A percentile compares a stretch with the other conserved stretches of the same genome.
Conservation (phyloP, 2,329 filamentous ascomycete species). For the Neofusicoccum sp. region DNA sequence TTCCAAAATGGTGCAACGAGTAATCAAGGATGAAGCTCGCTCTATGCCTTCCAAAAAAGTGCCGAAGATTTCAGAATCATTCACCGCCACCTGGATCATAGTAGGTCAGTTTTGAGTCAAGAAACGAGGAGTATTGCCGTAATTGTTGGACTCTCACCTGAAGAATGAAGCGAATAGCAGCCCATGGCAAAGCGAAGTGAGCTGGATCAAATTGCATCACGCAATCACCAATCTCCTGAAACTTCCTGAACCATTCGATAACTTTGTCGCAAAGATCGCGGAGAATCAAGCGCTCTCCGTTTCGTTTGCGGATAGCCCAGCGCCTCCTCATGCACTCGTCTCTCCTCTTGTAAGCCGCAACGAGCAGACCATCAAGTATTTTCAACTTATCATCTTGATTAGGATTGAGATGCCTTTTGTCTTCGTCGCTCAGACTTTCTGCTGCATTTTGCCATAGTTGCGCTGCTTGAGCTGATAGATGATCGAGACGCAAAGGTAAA, state of each 20-base stretch:
- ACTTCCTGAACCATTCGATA: slow-evolving; percentile 30
- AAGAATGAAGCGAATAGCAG: slow-evolving; percentile 35
- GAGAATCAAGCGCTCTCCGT: slow-evolving; percentile 26
- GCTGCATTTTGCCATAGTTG: no score
- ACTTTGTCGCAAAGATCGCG: slow-evolving; percentile 36
- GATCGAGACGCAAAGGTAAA: no score
- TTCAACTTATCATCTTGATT: no score
- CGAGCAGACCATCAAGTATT: no score
- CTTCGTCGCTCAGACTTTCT: no score
- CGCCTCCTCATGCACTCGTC: background rate
- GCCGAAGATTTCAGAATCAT: background rate
- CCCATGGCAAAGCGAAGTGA: slow-evolving; percentile 39
- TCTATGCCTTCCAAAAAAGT: slow-evolving; percentile 23
- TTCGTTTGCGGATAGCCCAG: background rate
- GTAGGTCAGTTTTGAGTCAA: background rate
- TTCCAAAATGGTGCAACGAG: slow-evolving; percentile 23
- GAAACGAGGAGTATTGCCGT: background rate
- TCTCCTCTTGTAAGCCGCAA: background rate
- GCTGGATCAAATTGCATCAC: slow-evolving; percentile 35
- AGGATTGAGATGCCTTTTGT: no score
- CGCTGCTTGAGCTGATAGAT: no score
- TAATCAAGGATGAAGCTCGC: slow-evolving; percentile 23
- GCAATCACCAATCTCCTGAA: slow-evolving; percentile 36
- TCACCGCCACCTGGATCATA: slow-evolving; percentile 2
- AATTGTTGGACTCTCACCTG: slow-evolving; percentile 25